Evolutionary conservation across 1,284 basidiomycete genomes (phyloP).

Genomic region (Boletellus deceptivus): DNA sequence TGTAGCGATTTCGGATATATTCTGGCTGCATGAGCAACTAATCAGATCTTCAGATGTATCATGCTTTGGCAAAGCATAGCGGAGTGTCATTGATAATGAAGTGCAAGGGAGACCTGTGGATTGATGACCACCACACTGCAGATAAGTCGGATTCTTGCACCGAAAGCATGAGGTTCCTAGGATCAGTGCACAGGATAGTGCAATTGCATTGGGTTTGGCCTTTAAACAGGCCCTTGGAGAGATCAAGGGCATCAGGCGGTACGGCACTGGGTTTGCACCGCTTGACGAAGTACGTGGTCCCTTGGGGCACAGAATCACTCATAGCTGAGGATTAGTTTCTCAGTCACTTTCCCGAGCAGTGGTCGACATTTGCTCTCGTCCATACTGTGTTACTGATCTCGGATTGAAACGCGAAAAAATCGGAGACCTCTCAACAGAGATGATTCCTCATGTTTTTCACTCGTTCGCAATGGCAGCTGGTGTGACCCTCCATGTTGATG

Average conservation of each 20-base stretch:
- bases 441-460: constrained; percentile 95
- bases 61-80: constrained; percentile 91
- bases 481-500: constrained; percentile 92
- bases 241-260: constrained; percentile 91
- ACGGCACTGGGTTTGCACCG: constrained; percentile 96
- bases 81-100: constrained; percentile 88
- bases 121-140: constrained; percentile 99
- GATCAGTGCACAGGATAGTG: constrained; percentile 75
- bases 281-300: constrained; percentile 80
- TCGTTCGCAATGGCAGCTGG: constrained; percentile 91
- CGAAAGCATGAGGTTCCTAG: constrained; percentile 14
- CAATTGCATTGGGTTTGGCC: constrained; percentile 88
- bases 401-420: constrained; percentile 94
- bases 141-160: constrained; percentile 55
- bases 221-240: constrained; percentile 97
- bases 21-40: constrained; percentile 5
- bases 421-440: constrained; percentile 94
- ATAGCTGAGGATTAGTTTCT: constrained; percentile 1
- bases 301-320: constrained; percentile 5
- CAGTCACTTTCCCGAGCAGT: constrained; percentile 93
- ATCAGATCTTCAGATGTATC: constrained; percentile 75
- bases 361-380: constrained; percentile 96
- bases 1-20: constrained; percentile 45
- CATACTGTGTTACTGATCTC: constrained; percentile 92
- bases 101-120: constrained; percentile 95